Percentiles rank a stretch among this genome's conserved stretches.
phyloP scores from a whole-genome alignment of 2,329 filamentous ascomycete genomes.

The Alternaria novae-zelandiae region DNA sequence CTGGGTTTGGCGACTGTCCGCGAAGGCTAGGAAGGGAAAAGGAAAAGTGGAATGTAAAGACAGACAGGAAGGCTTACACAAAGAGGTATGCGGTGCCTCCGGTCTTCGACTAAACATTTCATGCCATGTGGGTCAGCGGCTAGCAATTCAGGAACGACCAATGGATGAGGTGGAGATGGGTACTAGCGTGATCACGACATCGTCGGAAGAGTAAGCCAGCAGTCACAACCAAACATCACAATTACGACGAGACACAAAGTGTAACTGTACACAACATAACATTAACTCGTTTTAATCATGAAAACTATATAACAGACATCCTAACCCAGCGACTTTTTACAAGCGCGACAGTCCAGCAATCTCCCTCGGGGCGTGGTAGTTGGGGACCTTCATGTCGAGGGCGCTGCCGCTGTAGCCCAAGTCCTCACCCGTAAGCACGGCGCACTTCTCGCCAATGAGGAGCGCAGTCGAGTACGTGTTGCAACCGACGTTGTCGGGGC shows the following conservation, averaged over 20 bases:
- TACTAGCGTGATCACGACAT: constrained; percentile 5
- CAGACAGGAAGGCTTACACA: background rate
- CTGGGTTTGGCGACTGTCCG: background rate
- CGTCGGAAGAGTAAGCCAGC: background rate
- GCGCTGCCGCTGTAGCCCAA: constrained; percentile 74
- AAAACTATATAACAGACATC: constrained; percentile 1
- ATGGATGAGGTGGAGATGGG: background rate
- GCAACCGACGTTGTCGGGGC: constrained; percentile 74
- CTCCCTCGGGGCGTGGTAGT: constrained; percentile 57
- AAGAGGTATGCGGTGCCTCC: background rate
- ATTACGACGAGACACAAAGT: background rate
- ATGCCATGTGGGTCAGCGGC: background rate
- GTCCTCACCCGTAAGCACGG: constrained; percentile 73
- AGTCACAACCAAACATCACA: background rate
- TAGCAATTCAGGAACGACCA: background rate
- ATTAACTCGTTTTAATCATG: background rate
- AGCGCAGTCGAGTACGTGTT: constrained; percentile 71
- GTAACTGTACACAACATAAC: background rate
- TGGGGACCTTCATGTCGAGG: constrained; percentile 76
- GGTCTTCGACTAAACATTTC: background rate
- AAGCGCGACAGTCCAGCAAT: constrained; percentile 51
- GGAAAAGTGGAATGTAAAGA: background rate
- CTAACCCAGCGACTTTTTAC: constrained; percentile 29
- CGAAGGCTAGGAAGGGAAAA: background rate
- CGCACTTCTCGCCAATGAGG: constrained; percentile 77